Base-by-base conservation (phyloP, 805 yeast genomes). In the Saturnispora ahearnii region DNA sequence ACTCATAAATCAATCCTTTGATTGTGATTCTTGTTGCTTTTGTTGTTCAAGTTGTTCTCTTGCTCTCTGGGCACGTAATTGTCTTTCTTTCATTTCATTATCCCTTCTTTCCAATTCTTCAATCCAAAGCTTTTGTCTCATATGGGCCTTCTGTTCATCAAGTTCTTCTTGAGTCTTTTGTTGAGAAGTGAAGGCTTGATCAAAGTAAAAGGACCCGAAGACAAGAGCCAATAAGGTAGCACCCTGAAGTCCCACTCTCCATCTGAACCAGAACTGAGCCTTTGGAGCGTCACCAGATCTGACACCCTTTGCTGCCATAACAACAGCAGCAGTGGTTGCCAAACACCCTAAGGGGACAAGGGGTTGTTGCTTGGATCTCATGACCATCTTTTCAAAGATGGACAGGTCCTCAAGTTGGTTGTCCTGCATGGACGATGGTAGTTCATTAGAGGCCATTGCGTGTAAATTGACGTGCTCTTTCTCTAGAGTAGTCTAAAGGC, bases 71-170 rank as follows among this genome's bases (percentile, higher is more conserved):
- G 90, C 86, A 59, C 89, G 75, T 56, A 72, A 65, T 65, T 77
- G 81, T 59, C 95, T 73, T 53, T 73, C 78, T 62, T 84, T 81
- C 51, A 82, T 79, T 51, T 81, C 84, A 12, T 66, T 75, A 63
- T 89, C 96, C 65, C 95, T 78, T 69, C 96, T 78, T 63, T 89
- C 97, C 60, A 89, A 73, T 61, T 85, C 95, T 62, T 85, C 87
- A 53, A 89, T 84, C 97, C 97, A 90, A 56, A 90, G 63, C 59
- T 70, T 73, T 63, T 90, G 96, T 72, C 97, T 82, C 62, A 79
- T 68, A 65, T 84, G 84, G 40, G 97, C 95, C 77, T 87, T 85
- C 58, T 82, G 85, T 48, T 79, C 70, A 57, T 86, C 71, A 55
- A 72, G 62, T 31, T 85, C 91, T 57, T 87, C 91, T 48, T 76